Percentiles rank a stretch among this genome's conserved stretches.
Conservation (phyloP, 2,329 filamentous ascomycete species). For the Raffaelea albimanens region DNA sequence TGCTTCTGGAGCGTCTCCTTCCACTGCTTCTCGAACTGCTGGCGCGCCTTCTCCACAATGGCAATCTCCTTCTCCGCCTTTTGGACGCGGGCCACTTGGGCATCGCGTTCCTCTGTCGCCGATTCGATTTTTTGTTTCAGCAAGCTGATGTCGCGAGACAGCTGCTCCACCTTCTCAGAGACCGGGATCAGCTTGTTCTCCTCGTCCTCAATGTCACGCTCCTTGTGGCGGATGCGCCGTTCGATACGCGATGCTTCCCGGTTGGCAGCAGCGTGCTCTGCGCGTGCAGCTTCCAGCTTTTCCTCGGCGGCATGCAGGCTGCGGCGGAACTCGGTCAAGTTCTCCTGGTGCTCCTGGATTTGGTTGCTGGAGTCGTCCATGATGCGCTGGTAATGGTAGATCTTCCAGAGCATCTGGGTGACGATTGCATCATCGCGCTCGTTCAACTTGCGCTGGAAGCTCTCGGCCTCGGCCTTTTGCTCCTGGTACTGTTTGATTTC, state of each 20-base stretch:
- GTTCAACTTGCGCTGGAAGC: slow-evolving; percentile 81
- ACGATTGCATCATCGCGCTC: slow-evolving; percentile 88
- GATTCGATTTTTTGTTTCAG: slow-evolving; percentile 59
- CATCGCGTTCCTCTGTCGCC: slow-evolving; percentile 67
- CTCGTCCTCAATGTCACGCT: slow-evolving; percentile 78
- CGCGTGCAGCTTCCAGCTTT: slow-evolving; percentile 70
- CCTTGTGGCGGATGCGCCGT: slow-evolving; percentile 73
- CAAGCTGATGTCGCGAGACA: slow-evolving; percentile 58
- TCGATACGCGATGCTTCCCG: slow-evolving; percentile 74
- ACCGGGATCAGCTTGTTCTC: slow-evolving; percentile 81
- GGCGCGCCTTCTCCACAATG: slow-evolving; percentile 80
- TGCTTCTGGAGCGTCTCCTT: slow-evolving; percentile 75
- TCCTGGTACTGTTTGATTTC: slow-evolving; percentile 98
- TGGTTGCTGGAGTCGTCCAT: slow-evolving; percentile 87
- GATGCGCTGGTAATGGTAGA: slow-evolving; percentile 87
- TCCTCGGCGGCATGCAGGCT: slow-evolving; percentile 78
- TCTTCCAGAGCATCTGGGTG: slow-evolving; percentile 90
- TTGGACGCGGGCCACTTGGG: slow-evolving; percentile 57
- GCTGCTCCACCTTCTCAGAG: slow-evolving; percentile 82
- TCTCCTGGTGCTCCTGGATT: slow-evolving; percentile 89
- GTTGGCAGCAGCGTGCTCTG: slow-evolving; percentile 68
- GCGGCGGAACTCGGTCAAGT: slow-evolving; percentile 84
- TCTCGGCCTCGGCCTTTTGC: slow-evolving; percentile 91
- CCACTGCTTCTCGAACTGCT: slow-evolving; percentile 82
- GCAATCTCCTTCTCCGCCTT: slow-evolving; percentile 73